Conservation (phyloP, 192 early-diverging fungal genomes). For the Coemansia interrupta region DNA sequence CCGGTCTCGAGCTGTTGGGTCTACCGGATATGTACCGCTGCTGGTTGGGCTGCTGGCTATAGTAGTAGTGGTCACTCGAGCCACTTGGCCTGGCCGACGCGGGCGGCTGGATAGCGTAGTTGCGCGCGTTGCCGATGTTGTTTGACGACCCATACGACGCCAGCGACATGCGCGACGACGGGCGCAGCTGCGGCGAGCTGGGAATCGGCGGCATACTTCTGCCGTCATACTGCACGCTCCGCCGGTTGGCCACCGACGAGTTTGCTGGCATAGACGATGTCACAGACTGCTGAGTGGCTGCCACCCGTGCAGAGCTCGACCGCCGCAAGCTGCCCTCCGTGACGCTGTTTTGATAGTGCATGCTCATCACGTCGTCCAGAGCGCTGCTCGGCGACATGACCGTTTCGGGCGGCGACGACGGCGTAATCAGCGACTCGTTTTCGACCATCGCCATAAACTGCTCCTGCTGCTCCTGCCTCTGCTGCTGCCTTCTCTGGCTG, state of each 20-base stretch:
- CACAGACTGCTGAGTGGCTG: neutral
- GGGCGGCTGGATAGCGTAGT: slow-evolving; percentile 3
- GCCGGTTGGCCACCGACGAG: slow-evolving; percentile 11
- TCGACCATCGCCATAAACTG: slow-evolving; percentile 5
- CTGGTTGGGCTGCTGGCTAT: slow-evolving; percentile 4
- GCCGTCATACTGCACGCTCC: slow-evolving; percentile 20
- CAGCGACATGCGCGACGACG: slow-evolving; percentile 31
- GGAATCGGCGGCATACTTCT: slow-evolving; percentile 35
- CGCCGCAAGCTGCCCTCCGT: slow-evolving; percentile 2
- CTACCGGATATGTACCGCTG: slow-evolving; percentile 1
- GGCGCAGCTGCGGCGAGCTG: slow-evolving; percentile 25
- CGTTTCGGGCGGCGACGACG: slow-evolving; percentile 37
- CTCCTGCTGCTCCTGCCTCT: slow-evolving; percentile 14
- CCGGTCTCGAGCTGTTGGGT: slow-evolving; percentile 5
- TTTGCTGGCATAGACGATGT: neutral
- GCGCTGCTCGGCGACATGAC: slow-evolving; percentile 17
- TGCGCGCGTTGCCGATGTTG: neutral
- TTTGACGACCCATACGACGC: slow-evolving; percentile 11
- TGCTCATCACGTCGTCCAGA: slow-evolving; percentile 4
- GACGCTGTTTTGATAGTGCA: neutral
- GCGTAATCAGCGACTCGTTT: slow-evolving; percentile 15
- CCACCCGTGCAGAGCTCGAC: neutral
- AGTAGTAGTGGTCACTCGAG: slow-evolving; percentile 1
- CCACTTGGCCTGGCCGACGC: slow-evolving; percentile 3
- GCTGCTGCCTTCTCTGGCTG: slow-evolving; percentile 12